Evolutionary conservation across 2,329 filamentous ascomycete species (phyloP), one percentile per base, ranked within the genome.

Genomic region (Pseudocercospora cruenta): DNA sequence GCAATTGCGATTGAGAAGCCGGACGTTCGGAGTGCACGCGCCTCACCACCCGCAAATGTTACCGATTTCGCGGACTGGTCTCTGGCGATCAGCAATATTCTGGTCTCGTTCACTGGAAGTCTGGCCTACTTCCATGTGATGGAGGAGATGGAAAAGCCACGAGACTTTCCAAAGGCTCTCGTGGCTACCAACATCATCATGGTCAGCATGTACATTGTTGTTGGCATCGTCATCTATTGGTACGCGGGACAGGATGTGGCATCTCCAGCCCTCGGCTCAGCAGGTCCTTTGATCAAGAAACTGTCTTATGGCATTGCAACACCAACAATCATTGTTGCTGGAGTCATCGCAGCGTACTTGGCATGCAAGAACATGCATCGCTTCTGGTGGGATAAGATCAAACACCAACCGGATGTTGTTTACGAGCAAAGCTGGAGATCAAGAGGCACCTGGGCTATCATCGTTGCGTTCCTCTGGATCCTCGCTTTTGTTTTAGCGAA

Each of bases 271-370:
- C 82, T 92, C 1, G 86, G 87, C 4, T 89, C 88, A 0, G 85
- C 88, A 4, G 82, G 82, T 1, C 75, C 76, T 0, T 70, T 84
- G 0, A 78, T 91, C 31, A 81, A 83, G 53, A 91, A 90, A 75
- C 79, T 89, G 10, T 88, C 89, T 14, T 92, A 88, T 78, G 90
- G 88, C 22, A 82, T 92, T 65, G 90, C 90, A 0, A 82, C 90
- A 4, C 90, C 89, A 7, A 91, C 90, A 1, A 91, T 92, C 65
- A 81, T 92, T 57, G 86, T 92, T 58, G 88, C 89, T 0, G 90
- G 90, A 61, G 88, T 91, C 6, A 89, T 92, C 68, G 89, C 90
- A 74, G 88, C 86, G 12, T 86, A 89, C 66, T 86, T 91, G 1
- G 88, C 87, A 1, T 83, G 83, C 62, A 90, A 90, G 73, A 89